A percentile compares a stretch with the other conserved stretches of the same genome.
These are phyloP conservation scores for Leccinum subfulvum DNA, from an alignment of 1,284 basidiomycete genomes.

Conservation along the genomic window DNA sequence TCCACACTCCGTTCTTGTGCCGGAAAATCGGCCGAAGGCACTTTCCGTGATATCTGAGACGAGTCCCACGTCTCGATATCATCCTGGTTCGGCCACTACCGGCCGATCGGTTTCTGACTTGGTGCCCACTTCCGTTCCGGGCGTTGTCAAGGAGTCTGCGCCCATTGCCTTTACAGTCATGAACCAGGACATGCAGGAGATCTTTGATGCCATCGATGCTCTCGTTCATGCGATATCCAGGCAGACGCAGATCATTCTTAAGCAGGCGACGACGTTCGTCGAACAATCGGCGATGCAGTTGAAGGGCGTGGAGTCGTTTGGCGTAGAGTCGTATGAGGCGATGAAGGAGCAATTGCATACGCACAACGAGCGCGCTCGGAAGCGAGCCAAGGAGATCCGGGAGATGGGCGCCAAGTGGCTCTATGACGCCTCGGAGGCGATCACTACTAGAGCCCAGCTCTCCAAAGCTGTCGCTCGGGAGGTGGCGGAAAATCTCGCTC, in stretches of 20 bases:
- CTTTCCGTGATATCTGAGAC: constrained; percentile 29
- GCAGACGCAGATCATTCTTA: constrained; percentile 36
- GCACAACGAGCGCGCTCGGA: constrained; percentile 56
- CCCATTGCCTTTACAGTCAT: constrained; percentile 43
- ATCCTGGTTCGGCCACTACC: constrained; percentile 11
- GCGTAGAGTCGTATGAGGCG: constrained; percentile 24
- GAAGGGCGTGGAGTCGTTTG: constrained; percentile 23
- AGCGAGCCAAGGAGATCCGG: constrained; percentile 54
- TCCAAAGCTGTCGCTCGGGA: constrained; percentile 50
- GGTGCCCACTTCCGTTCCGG: constrained; percentile 27
- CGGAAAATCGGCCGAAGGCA: constrained; percentile 31
- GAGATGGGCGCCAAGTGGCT: constrained; percentile 45
- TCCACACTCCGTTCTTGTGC: constrained; percentile 28
- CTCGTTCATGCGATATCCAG: constrained; percentile 48
- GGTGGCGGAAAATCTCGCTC: constrained; percentile 28
- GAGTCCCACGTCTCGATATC: constrained; percentile 10
- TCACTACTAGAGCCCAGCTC: constrained; percentile 38
- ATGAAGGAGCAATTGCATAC: constrained; percentile 43
- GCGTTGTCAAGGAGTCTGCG: constrained; percentile 47
- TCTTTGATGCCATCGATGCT: constrained; percentile 61
- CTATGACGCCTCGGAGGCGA: constrained; percentile 38
- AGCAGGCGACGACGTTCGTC: constrained; percentile 44
- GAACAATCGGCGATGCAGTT: constrained; percentile 46
- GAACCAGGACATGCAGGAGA: constrained; percentile 53
- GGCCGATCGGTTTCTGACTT: constrained; percentile 33